These are phyloP conservation scores for Coniochaeta hoffmannii DNA, from an alignment of 2,329 filamentous ascomycete species.

Conservation along the genomic window DNA sequence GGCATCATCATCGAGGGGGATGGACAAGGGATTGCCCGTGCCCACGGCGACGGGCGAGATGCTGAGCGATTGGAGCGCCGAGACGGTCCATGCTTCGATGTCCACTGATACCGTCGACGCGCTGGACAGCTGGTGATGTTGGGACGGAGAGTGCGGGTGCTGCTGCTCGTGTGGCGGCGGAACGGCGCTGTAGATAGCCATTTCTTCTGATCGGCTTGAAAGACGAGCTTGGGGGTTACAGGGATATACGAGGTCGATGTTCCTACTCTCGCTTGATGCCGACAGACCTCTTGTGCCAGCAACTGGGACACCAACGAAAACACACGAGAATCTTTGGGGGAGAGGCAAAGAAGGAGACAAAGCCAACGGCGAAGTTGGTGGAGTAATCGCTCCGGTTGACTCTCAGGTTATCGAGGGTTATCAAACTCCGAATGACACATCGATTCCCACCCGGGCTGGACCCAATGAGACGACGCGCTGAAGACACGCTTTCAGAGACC, in stretches of 20 bases:
- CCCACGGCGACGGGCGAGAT: conserved; percentile 50
- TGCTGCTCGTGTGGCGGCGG: conserved; percentile 14
- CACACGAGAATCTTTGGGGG: no score
- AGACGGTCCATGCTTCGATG: conserved; percentile 61
- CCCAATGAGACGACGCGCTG: not conserved
- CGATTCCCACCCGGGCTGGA: not conserved
- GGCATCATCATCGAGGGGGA: conserved; percentile 60
- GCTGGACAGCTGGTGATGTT: conserved; percentile 16
- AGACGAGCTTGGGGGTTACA: not conserved
- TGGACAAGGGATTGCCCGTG: conserved; percentile 58
- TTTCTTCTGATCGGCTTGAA: conserved; percentile 7
- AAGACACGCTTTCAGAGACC: not conserved
- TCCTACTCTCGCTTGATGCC: no score
- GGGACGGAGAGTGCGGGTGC: conserved; percentile 1
- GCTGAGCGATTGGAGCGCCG: conserved; percentile 46
- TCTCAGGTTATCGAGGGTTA: not conserved
- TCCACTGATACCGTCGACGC: conserved; percentile 35
- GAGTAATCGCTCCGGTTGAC: not conserved
- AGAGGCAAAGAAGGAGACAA: no score
- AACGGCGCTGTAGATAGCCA: conserved; percentile 27
- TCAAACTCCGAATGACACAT: conserved; percentile 4
- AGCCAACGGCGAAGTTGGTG: no score
- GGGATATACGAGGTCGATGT: not conserved
- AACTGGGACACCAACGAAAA: no score
- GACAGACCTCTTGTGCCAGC: no score